Evolutionary conservation across 257 asterid species (phyloP).

Genomic region (Capsicum pubescens): DNA sequence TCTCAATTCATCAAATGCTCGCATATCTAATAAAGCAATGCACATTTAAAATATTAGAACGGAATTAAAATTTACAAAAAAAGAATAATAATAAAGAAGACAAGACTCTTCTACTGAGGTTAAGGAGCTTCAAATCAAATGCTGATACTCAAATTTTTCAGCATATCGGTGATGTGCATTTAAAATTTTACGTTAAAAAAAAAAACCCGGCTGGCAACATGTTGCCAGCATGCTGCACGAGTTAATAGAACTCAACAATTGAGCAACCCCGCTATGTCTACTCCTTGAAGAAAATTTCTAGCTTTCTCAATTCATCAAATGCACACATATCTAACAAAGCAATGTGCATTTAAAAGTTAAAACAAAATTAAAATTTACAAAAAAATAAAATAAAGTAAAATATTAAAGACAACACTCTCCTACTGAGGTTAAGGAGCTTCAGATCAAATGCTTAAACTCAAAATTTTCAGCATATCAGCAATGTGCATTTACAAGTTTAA

Average conservation of each 20-base stretch:
- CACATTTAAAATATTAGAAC: not conserved
- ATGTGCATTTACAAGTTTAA: too few relatives aligned
- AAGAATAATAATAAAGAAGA: not conserved
- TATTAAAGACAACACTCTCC: not conserved
- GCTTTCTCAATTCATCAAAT: constrained; percentile 93
- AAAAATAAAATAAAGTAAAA: not conserved
- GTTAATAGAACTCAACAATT: constrained; percentile 93
- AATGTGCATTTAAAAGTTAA: constrained; percentile 23
- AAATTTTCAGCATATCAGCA: not conserved
- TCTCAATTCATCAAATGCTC: constrained; percentile 98
- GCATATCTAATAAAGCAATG: constrained; percentile 70
- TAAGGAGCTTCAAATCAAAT: constrained; percentile 1
- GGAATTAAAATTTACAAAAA: not conserved
- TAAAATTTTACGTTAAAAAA: not conserved
- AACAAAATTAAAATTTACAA: not conserved
- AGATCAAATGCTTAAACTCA: not conserved
- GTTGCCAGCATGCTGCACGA: constrained; percentile 99
- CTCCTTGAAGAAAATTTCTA: constrained; percentile 90
- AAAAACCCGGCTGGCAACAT: constrained; percentile 56
- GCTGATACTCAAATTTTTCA: not conserved
- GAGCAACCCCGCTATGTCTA: constrained; percentile 91
- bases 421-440: not conserved
- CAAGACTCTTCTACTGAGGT: not conserved
- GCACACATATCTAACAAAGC: constrained; percentile 88
- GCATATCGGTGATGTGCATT: not conserved